phyloP scores from a whole-genome alignment of 2,329 filamentous ascomycete species.

The Mollisiaceae sp. region DNA sequence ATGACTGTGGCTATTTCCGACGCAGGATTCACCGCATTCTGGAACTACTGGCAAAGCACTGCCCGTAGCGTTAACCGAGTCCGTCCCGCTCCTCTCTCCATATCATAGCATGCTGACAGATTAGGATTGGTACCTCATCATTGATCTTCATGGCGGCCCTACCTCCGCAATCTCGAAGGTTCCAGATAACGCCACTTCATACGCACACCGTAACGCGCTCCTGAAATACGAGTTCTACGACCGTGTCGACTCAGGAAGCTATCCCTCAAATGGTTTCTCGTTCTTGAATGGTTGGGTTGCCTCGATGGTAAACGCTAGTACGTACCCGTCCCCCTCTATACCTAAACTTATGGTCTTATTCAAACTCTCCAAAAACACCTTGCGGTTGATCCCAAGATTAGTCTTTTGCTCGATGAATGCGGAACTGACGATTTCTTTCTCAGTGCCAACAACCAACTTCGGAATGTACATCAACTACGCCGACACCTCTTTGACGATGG shows the following conservation, averaged over 20 bases:
- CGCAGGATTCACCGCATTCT: slow-evolving; percentile 23
- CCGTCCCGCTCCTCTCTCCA: not conserved
- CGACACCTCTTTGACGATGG: slow-evolving; percentile 24
- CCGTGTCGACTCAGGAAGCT: slow-evolving; percentile 23
- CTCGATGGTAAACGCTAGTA: slow-evolving; percentile 10
- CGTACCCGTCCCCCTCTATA: not conserved
- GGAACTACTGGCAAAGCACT: slow-evolving; percentile 25
- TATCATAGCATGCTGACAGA: not conserved
- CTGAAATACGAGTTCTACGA: slow-evolving; percentile 34
- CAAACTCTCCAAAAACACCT: no score
- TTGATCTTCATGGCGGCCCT: slow-evolving; percentile 31
- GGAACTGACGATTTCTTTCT: not conserved
- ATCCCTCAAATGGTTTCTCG: slow-evolving; percentile 19
- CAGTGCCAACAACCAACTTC: slow-evolving; percentile 22
- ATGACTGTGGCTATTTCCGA: slow-evolving; percentile 26
- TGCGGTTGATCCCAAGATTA: not conserved
- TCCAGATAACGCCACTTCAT: slow-evolving; percentile 20
- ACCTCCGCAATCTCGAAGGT: slow-evolving; percentile 27
- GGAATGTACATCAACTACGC: slow-evolving; percentile 33
- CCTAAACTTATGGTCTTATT: not conserved
- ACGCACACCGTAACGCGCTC: slow-evolving; percentile 29
- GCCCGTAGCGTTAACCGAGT: slow-evolving; percentile 8
- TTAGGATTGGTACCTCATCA: slow-evolving; percentile 31
- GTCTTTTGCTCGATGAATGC: not conserved
- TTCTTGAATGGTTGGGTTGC: slow-evolving; percentile 23